Evolutionary conservation across 2,329 filamentous ascomycete genomes (phyloP), one percentile per base, ranked within the genome.

Genomic region (Diaporthe sp.): DNA sequence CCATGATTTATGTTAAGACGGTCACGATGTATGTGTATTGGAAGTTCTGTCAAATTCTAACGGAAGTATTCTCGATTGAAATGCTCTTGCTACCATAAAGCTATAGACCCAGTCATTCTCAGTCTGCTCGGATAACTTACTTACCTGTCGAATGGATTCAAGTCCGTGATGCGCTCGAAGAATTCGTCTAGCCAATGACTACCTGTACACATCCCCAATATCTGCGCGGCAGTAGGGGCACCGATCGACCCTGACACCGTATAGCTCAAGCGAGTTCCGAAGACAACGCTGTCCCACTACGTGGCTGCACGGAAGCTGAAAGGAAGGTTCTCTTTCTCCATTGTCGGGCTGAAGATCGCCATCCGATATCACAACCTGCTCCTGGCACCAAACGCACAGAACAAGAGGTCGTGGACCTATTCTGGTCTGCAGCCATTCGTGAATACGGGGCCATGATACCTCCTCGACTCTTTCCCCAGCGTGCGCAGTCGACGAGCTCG

Each of bases 161-260:
- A 9, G 1, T 13, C 5, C 7, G 1, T 55, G 15, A 12, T 39
- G 47, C n/a, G 10, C 7, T 55, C 4, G 9, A 4, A 39, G 25
- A 8, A 6, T n/a, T 22, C 13, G 22, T 28, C 31, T 25, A 8
- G 63, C 20, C 20, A 49, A 10, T 1, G 9, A 3, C 49, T 55
- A 31, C 5, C 10, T n/a, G 9, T 42, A 70, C 4, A 70, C 49
- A 42, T 39, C 4, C 31, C 65, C 34, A 31, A 42, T 55, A 2
- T 70, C 65, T 42, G 47, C 47, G 8, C 65, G 47, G 37, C 65
- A 70, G 20, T 28, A 70, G 4, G 65, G 65, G 4, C 65, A 70
- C 1, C 49, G 34, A 4, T 8, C 22, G 2, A 55, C 49, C 2
- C 47, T 28, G 6, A 70, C 49, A 15, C 49, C 31, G 9, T 53